Conservation (phyloP, 306 rosid species). For the Lagenaria siceraria region DNA sequence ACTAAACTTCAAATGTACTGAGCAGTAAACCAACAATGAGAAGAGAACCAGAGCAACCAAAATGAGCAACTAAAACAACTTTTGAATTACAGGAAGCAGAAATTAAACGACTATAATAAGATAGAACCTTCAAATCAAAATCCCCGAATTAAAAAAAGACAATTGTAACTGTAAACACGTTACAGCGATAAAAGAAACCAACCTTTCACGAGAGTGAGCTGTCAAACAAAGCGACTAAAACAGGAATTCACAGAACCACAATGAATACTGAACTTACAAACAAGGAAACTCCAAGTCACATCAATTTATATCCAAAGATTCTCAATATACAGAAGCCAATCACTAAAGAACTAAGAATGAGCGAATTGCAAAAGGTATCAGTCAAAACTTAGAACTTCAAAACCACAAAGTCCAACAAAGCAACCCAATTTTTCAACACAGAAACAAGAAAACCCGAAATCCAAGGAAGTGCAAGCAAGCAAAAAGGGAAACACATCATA, state of each 20-base stretch:
- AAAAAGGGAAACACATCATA: not conserved
- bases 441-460: not conserved
- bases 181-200: not conserved
- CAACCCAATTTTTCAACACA: not conserved
- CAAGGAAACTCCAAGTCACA: not conserved
- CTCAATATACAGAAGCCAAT: not conserved
- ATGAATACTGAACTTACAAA: not conserved
- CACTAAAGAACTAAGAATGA: not conserved
- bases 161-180: not conserved
- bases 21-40: not conserved
- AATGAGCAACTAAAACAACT: not conserved
- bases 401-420: not conserved
- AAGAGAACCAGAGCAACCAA: not conserved
- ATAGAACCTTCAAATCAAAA: not conserved
- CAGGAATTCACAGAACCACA: not conserved
- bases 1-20: not conserved
- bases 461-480: slow-evolving; percentile 7
- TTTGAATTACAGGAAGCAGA: not conserved
- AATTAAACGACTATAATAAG: not conserved
- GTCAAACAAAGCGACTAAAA: not conserved
- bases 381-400: not conserved
- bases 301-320: not conserved
- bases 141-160: not conserved
- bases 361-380: not conserved
- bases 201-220: not conserved